Evolutionary conservation across 148 eudicot genomes (phyloP).

Genomic region (Vaccinium corymbosum): DNA sequence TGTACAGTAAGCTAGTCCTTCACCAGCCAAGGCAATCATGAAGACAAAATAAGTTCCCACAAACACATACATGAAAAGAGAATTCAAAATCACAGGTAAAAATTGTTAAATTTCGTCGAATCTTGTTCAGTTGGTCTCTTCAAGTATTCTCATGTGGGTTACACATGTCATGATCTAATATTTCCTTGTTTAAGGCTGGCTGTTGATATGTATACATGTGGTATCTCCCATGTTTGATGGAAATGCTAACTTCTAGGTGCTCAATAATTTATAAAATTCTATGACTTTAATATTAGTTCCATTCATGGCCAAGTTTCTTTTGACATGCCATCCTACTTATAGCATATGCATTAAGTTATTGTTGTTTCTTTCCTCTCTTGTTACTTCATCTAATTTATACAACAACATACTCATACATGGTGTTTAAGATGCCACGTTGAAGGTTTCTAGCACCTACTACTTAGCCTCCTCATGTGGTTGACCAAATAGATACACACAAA

Average conservation of each 20-base stretch:
- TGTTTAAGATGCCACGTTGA: conserved; percentile 13
- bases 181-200: neutral
- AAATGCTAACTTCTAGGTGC: neutral
- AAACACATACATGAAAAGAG: neutral
- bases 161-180: neutral
- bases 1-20: conserved; percentile 2
- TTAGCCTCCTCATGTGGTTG: conserved; percentile 9
- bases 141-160: neutral
- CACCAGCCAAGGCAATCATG: conserved; percentile 2
- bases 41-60: neutral
- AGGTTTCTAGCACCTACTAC: conserved; percentile 6
- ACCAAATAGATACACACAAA: neutral
- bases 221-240: neutral
- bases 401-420: neutral
- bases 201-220: neutral
- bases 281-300: neutral
- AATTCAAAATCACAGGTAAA: neutral
- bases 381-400: neutral
- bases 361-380: neutral
- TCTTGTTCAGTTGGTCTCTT: neutral
- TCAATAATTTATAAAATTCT: neutral
- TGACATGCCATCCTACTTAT: conserved; percentile 1
- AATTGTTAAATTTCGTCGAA: neutral
- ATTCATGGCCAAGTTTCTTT: conserved; percentile 8
- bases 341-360: neutral